These are phyloP conservation scores for Erucastrum elatum DNA, from an alignment of 345 rosid genomes.

Conservation along the genomic window DNA sequence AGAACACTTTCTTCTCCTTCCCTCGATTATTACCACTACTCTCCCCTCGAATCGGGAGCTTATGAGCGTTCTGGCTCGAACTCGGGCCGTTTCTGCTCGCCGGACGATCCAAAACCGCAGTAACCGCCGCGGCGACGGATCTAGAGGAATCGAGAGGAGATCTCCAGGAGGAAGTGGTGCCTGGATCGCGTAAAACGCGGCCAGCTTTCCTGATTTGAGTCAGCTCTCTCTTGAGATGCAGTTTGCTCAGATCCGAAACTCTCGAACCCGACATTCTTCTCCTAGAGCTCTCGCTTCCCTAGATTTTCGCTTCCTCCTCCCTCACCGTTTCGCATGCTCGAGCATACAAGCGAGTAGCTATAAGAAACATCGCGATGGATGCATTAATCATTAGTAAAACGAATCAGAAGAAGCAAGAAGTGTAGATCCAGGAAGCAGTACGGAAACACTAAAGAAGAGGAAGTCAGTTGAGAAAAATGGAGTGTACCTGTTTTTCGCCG, in stretches of 20 bases:
- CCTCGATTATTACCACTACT: slow-evolving; percentile 20
- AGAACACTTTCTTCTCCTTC: slow-evolving; percentile 63
- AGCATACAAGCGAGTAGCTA: background rate
- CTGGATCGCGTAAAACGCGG: slow-evolving; percentile 89
- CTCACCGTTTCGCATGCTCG: slow-evolving; percentile 11
- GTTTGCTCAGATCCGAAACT: slow-evolving; percentile 66
- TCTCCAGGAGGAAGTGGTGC: slow-evolving; percentile 80
- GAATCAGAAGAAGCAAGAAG: background rate
- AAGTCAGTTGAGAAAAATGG: background rate
- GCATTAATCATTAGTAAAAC: slow-evolving; percentile 1
- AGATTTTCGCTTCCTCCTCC: background rate
- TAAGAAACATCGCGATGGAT: background rate
- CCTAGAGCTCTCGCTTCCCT: background rate
- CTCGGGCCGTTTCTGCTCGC: slow-evolving; percentile 30
- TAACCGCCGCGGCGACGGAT: slow-evolving; percentile 45
- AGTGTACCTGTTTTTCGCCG: slow-evolving; percentile 10
- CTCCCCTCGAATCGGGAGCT: slow-evolving; percentile 38
- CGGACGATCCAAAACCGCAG: slow-evolving; percentile 22
- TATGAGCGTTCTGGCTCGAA: slow-evolving; percentile 30
- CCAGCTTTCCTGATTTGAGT: slow-evolving; percentile 91
- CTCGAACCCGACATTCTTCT: slow-evolving; percentile 55
- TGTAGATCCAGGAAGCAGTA: slow-evolving; percentile 29
- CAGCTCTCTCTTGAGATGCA: slow-evolving; percentile 84
- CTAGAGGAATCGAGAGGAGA: slow-evolving; percentile 72
- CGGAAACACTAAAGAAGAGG: background rate